Conservation (phyloP, 2,329 filamentous ascomycete genomes). For the Nemania bipapillata region DNA sequence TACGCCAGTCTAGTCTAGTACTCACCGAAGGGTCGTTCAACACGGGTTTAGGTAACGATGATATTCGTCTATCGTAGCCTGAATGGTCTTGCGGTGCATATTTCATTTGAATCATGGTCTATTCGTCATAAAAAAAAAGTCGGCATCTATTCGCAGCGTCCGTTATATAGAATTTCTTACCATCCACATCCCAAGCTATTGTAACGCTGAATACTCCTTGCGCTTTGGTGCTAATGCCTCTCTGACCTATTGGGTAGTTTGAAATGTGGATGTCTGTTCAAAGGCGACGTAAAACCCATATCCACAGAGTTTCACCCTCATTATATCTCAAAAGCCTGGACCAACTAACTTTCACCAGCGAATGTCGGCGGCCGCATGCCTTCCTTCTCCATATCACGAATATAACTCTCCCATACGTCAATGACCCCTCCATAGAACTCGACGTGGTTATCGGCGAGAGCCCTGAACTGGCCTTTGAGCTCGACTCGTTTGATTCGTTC, state of each 20-base stretch:
- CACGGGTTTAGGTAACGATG: background rate
- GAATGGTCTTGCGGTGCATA: background rate
- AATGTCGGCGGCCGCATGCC: slow-evolving; percentile 38
- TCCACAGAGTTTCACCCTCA: background rate
- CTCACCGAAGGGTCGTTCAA: background rate
- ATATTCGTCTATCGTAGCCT: background rate
- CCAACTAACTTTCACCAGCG: slow-evolving; percentile 29
- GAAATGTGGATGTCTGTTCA: slow-evolving; percentile 6
- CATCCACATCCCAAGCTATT: slow-evolving; percentile 4
- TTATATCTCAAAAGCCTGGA: background rate
- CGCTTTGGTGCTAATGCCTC: slow-evolving; percentile 6
- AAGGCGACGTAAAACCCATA: background rate
- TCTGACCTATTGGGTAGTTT: background rate
- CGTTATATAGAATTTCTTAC: slow-evolving; percentile 6
- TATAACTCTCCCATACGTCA: slow-evolving; percentile 87
- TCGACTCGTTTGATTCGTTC: slow-evolving; percentile 95
- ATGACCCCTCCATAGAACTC: slow-evolving; percentile 84
- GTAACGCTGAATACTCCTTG: slow-evolving; percentile 18
- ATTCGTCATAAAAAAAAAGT: background rate
- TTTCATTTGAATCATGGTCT: background rate
- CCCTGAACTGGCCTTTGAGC: slow-evolving; percentile 86
- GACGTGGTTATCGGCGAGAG: slow-evolving; percentile 84
- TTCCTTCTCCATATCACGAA: slow-evolving; percentile 80
- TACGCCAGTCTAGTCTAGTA: background rate
- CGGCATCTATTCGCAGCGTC: slow-evolving; percentile 7